Conservation (phyloP, 371 early-diverging fungal genomes). For the Saksenaea vasiformis region DNA sequence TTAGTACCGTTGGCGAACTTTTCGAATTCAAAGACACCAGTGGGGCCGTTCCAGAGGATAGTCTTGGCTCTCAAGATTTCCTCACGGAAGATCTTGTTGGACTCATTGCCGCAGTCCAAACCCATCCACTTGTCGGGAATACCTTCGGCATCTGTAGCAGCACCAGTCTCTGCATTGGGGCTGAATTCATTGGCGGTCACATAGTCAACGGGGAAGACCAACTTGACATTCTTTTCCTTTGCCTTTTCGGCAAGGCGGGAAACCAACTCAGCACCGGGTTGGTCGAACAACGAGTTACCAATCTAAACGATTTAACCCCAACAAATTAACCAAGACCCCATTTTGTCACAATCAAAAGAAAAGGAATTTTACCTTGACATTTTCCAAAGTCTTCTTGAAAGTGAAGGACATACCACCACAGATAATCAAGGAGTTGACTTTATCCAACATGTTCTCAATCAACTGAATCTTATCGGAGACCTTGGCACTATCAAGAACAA, state of each 20-base stretch:
- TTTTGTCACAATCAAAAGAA: conserved; percentile 3
- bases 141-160: conserved; percentile 87
- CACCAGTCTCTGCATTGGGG: conserved; percentile 76
- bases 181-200: conserved; percentile 87
- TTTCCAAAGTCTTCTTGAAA: conserved; percentile 89
- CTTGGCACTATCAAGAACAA: conserved; percentile 76
- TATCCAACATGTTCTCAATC: conserved; percentile 95
- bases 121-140: conserved; percentile 92
- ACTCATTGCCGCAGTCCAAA: conserved; percentile 92
- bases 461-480: conserved; percentile 98
- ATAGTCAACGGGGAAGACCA: conserved; percentile 92
- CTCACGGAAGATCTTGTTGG: conserved; percentile 72
- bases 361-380: conserved; percentile 73
- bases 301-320: conserved; percentile 55
- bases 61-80: conserved; percentile 84
- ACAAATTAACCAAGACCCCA: conserved; percentile 5
- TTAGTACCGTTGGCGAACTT: conserved; percentile 93
- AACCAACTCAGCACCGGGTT: conserved; percentile 88
- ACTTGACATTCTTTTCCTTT: conserved; percentile 82
- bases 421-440: conserved; percentile 89
- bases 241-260: conserved; percentile 82
- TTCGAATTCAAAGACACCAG: conserved; percentile 98
- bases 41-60: conserved; percentile 99
- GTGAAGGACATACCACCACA: conserved; percentile 99
- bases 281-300: conserved; percentile 93